Percentiles rank a stretch among this genome's conserved stretches.
These are phyloP conservation scores for Torulaspora microellipsoides DNA, from an alignment of 805 yeast species.

Conservation along the genomic window DNA sequence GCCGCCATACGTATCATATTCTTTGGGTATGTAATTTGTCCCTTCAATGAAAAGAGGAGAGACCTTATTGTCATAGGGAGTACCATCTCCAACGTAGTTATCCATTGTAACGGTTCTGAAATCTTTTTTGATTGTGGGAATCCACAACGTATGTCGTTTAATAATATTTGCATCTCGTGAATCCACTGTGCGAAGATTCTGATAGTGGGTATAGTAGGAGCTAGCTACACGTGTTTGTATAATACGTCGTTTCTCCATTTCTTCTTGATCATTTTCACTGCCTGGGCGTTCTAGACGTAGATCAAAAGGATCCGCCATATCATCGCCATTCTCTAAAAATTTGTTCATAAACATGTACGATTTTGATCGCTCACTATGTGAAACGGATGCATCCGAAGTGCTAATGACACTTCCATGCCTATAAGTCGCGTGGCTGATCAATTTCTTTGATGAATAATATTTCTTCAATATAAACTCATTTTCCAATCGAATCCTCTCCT, in stretches of 20 bases:
- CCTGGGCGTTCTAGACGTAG: neutral
- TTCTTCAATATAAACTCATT: constrained; percentile 17
- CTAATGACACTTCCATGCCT: constrained; percentile 22
- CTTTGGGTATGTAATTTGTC: constrained; percentile 20
- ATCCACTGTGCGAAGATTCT: constrained; percentile 22
- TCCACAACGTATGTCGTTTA: constrained; percentile 29
- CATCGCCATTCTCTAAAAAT: constrained; percentile 14
- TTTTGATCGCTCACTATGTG: constrained; percentile 15
- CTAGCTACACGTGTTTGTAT: constrained; percentile 9
- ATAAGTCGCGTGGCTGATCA: constrained; percentile 7
- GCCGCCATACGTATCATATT: constrained; percentile 27
- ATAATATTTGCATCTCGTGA: constrained; percentile 16
- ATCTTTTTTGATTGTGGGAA: constrained; percentile 21
- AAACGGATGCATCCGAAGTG: constrained; percentile 15
- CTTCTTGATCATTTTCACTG: constrained; percentile 1
- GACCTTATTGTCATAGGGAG: constrained; percentile 13
- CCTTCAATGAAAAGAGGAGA: constrained; percentile 27
- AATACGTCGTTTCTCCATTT: constrained; percentile 4
- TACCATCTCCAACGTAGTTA: neutral
- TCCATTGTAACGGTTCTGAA: constrained; percentile 8
- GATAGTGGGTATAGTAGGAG: constrained; percentile 23
- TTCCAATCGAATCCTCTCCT: constrained; percentile 6
- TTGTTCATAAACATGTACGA: constrained; percentile 14
- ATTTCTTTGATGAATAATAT: constrained; percentile 16
- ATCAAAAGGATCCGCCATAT: constrained; percentile 16